These are phyloP conservation scores for Smithsoniella earleae DNA, from an alignment of 163 green algal species.

Conservation along the genomic window DNA sequence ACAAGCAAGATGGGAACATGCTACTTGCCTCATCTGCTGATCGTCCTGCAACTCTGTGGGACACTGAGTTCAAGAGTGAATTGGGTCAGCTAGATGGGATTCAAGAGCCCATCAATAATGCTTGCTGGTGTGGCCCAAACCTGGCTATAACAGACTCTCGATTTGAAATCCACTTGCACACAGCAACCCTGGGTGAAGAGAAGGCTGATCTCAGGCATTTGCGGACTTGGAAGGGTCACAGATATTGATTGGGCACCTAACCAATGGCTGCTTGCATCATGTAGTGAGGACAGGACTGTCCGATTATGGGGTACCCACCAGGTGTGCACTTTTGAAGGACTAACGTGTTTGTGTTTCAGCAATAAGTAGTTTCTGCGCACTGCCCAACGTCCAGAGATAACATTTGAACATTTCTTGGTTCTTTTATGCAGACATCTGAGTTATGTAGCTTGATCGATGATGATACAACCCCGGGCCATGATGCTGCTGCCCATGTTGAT, in stretches of 20 bases:
- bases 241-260: slow-evolving; percentile 27
- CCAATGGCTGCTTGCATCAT: slow-evolving; percentile 22
- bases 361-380: too few species aligned
- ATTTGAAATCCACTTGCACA: slow-evolving; percentile 26
- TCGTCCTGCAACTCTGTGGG: slow-evolving; percentile 12
- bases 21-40: slow-evolving; percentile 9
- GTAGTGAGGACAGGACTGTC: slow-evolving; percentile 13
- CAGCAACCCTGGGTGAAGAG: not conserved
- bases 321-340: not conserved
- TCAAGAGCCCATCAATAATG: slow-evolving; percentile 21
- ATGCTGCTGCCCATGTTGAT: slow-evolving; percentile 18
- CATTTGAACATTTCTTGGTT: not conserved
- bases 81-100: not conserved
- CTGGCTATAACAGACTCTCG: slow-evolving; percentile 7
- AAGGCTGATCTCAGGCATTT: not conserved
- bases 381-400: too few species aligned
- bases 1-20: slow-evolving; percentile 20
- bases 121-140: slow-evolving; percentile 9
- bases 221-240: slow-evolving; percentile 1
- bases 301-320: slow-evolving; percentile 26
- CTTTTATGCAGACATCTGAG: slow-evolving; percentile 9
- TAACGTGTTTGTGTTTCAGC: too few species aligned
- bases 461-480: not conserved
- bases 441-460: slow-evolving; percentile 28
- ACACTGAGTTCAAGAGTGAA: not conserved